These are phyloP conservation scores for Rubia peregrina DNA, from an alignment of 305 asterid species.

Conservation along the genomic window DNA sequence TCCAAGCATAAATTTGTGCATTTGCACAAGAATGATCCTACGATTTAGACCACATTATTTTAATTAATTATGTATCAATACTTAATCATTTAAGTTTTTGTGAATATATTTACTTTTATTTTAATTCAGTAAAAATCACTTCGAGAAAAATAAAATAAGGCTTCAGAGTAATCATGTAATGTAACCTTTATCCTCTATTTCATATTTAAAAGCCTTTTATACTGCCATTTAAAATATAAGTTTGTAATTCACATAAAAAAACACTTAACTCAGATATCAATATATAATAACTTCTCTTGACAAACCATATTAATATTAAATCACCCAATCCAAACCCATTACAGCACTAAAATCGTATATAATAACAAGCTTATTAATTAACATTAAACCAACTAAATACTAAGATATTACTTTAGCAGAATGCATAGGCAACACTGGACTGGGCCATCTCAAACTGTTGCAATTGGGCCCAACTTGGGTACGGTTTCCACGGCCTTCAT, in stretches of 20 bases:
- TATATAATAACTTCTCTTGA: neutral
- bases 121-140: too few species aligned
- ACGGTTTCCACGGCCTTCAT: conserved; percentile 46
- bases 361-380: neutral
- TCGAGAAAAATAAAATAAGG: too few species aligned
- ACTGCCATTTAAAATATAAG: neutral
- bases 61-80: too few species aligned
- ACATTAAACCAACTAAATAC: neutral
- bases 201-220: too few species aligned
- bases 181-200: too few species aligned
- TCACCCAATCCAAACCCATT: conserved; percentile 7
- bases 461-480: conserved; percentile 38
- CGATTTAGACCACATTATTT: too few species aligned
- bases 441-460: conserved; percentile 34
- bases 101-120: too few species aligned
- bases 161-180: too few species aligned
- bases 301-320: conserved; percentile 1
- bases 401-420: neutral
- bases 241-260: neutral
- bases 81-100: too few species aligned
- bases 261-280: neutral
- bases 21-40: too few species aligned
- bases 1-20: too few species aligned
- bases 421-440: neutral
- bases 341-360: neutral